Percentiles rank a stretch among this genome's conserved stretches.
phyloP scores from a whole-genome alignment of 306 rosid genomes.

The Prunus armeniaca region DNA sequence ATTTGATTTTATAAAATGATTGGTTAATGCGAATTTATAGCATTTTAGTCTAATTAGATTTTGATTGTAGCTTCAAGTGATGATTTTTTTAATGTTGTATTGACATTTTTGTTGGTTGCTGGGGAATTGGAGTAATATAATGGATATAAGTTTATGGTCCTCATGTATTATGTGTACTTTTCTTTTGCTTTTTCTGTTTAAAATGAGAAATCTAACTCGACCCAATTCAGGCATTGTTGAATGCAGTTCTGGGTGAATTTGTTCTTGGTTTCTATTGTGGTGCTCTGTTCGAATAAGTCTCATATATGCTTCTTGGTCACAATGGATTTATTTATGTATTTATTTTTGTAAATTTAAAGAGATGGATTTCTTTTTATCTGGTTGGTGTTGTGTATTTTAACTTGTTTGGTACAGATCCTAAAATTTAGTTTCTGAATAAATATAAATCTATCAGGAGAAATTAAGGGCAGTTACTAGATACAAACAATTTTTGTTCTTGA shows the following conservation, averaged over 20 bases:
- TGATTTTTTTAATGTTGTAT: neutral
- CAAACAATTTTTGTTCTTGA: neutral
- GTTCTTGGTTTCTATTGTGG: neutral
- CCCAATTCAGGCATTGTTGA: neutral
- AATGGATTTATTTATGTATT: neutral
- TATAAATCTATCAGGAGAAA: neutral
- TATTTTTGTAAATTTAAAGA: neutral
- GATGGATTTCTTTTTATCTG: neutral
- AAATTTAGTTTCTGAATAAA: neutral
- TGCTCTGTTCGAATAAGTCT: neutral
- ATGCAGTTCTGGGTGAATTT: neutral
- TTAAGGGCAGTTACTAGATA: neutral
- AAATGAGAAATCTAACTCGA: neutral
- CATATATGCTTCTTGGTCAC: neutral
- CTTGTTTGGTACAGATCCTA: neutral
- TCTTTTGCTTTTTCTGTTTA: neutral
- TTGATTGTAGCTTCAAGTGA: neutral
- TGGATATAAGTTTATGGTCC: slow-evolving; percentile 19
- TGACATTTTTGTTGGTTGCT: slow-evolving; percentile 10
- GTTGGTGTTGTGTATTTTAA: neutral
- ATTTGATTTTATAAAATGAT: neutral
- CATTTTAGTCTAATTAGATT: neutral
- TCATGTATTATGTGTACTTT: neutral
- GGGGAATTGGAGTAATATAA: slow-evolving; percentile 5
- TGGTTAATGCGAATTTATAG: neutral